These are phyloP conservation scores for Corynascus novoguineensis DNA, from an alignment of 495 filamentous ascomycete genomes.

Conservation along the genomic window DNA sequence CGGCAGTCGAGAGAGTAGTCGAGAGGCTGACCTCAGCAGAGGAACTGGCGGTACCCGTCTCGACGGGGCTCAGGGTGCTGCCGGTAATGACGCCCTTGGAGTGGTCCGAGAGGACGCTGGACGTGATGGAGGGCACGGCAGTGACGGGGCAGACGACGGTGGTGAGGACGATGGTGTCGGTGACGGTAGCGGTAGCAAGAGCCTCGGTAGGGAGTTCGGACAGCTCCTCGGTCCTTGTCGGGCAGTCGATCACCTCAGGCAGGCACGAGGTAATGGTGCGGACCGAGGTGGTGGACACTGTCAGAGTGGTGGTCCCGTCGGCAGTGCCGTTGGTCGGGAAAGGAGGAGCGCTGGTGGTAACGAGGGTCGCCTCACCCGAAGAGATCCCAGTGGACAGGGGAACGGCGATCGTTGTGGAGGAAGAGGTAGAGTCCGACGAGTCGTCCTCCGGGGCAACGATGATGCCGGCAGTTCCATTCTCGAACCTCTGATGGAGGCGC, in stretches of 20 bases:
- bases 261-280: constrained; percentile 60
- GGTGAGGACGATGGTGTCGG: constrained; percentile 41
- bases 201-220: constrained; percentile 26
- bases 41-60: constrained; percentile 21
- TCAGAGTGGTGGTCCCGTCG: constrained; percentile 39
- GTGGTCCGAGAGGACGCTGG: constrained; percentile 33
- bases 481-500: constrained; percentile 30
- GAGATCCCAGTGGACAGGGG: constrained; percentile 14
- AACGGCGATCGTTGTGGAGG: neutral
- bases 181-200: constrained; percentile 36
- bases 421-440: neutral
- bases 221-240: constrained; percentile 39
- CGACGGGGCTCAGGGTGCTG: constrained; percentile 19
- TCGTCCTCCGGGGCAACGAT: neutral
- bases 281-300: constrained; percentile 51
- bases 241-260: constrained; percentile 59
- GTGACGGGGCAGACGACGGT: constrained; percentile 44
- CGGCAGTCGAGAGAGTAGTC: constrained; percentile 14
- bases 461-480: constrained; percentile 30
- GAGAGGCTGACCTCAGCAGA: constrained; percentile 16
- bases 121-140: constrained; percentile 36
- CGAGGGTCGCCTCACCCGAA: constrained; percentile 9
- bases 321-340: constrained; percentile 21
- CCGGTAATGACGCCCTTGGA: constrained; percentile 34
- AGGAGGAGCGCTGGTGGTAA: constrained; percentile 20